These are phyloP conservation scores for Tetrapisispora arboricola DNA, from an alignment of 805 yeast species.

Conservation along the genomic window DNA sequence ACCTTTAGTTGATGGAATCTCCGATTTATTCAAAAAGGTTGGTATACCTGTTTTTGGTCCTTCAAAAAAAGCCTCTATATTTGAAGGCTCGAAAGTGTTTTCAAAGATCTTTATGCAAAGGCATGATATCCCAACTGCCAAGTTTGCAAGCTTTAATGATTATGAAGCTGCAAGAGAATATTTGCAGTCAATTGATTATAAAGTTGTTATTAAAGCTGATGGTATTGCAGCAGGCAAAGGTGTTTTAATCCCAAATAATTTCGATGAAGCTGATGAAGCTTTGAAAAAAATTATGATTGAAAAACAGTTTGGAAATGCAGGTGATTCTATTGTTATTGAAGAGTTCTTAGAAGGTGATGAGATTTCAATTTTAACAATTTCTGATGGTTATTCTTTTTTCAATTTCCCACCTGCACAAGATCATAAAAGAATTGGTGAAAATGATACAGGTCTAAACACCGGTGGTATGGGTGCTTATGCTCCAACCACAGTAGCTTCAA, in stretches of 20 bases:
- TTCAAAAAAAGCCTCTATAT: constrained; percentile 73
- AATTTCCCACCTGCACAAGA: constrained; percentile 97
- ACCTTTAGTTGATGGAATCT: constrained; percentile 91
- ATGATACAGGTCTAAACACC: constrained; percentile 89
- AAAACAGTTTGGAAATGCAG: constrained; percentile 85
- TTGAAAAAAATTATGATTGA: constrained; percentile 83
- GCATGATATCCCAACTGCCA: constrained; percentile 91
- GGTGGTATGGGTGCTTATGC: constrained; percentile 99
- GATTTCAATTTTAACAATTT: constrained; percentile 79
- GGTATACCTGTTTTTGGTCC: constrained; percentile 98
- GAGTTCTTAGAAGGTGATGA: constrained; percentile 96
- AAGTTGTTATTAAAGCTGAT: constrained; percentile 89
- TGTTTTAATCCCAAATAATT: constrained; percentile 79
- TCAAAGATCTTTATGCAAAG: constrained; percentile 89
- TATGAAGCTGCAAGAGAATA: constrained; percentile 68
- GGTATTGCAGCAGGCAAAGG: constrained; percentile 99
- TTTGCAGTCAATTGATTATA: constrained; percentile 52
- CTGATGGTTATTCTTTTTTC: constrained; percentile 86
- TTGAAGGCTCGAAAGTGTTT: constrained; percentile 96
- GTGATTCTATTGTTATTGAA: constrained; percentile 90
- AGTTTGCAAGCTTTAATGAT: constrained; percentile 68
- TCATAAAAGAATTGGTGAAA: constrained; percentile 90
- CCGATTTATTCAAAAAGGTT: constrained; percentile 57
- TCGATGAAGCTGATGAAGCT: constrained; percentile 77
- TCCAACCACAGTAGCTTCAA: constrained; percentile 93